phyloP scores from a whole-genome alignment of 352 stramenopile genomes.

The Globisporangium nodosum region DNA sequence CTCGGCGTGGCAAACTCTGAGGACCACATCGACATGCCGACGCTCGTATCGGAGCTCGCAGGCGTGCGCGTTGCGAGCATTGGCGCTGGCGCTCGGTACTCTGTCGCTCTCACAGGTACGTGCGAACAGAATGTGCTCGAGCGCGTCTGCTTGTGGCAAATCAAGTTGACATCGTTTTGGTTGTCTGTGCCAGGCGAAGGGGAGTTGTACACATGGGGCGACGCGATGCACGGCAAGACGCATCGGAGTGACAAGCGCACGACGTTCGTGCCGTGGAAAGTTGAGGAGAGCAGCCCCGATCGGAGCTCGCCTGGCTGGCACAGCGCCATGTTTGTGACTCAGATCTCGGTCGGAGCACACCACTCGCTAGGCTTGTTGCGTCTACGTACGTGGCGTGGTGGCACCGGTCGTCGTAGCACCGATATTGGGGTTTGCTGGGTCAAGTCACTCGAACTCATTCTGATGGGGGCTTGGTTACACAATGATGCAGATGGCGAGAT shows the following conservation, averaged over 20 bases:
- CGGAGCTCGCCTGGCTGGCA: not conserved
- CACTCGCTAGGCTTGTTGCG: conserved; percentile 59
- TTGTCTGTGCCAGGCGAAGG: conserved; percentile 30
- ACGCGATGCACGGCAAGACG: conserved; percentile 45
- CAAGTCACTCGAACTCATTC: too few species aligned
- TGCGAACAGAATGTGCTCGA: too few species aligned
- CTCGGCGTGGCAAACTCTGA: conserved; percentile 37
- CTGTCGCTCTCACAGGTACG: conserved; percentile 40
- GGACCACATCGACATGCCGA: conserved; percentile 47
- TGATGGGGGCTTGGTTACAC: not conserved
- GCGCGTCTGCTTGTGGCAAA: too few species aligned
- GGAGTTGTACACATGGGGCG: conserved; percentile 65
- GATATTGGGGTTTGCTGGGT: too few species aligned
- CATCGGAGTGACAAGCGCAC: conserved; percentile 30
- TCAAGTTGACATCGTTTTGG: too few species aligned
- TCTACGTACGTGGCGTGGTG: conserved; percentile 16
- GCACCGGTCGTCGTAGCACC: too few species aligned
- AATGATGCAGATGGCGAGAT: conserved; percentile 17
- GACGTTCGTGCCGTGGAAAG: conserved; percentile 61
- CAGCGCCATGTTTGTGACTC: conserved; percentile 34
- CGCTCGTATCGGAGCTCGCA: conserved; percentile 47
- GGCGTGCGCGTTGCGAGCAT: conserved; percentile 31
- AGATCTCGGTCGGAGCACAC: conserved; percentile 51
- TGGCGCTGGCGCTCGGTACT: conserved; percentile 49
- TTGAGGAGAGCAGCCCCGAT: conserved; percentile 14